A percentile compares a stretch with the other conserved stretches of the same genome.
phyloP scores from a whole-genome alignment of 805 yeast genomes.

The Brettanomyces custersianus region DNA sequence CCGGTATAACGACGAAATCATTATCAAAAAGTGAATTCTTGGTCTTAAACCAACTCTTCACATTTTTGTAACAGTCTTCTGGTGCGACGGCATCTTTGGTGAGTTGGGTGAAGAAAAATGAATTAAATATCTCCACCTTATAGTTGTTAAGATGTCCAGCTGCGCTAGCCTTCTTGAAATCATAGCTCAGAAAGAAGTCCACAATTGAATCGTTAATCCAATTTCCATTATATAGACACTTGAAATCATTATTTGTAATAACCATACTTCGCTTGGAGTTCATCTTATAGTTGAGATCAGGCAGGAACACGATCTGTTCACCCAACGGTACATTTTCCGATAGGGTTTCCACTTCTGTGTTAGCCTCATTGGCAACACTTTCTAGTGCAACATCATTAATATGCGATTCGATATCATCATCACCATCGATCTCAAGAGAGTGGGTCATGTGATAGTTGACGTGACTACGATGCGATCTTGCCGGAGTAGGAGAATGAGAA shows the following conservation, averaged over 20 bases:
- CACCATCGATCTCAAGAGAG: background rate
- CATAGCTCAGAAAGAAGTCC: conserved; percentile 70
- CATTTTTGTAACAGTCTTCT: conserved; percentile 45
- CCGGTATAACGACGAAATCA: conserved; percentile 65
- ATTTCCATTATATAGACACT: conserved; percentile 67
- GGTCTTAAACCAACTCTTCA: conserved; percentile 71
- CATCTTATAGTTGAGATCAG: conserved; percentile 40
- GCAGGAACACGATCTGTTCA: conserved; percentile 23
- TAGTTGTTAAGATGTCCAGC: conserved; percentile 22
- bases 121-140: conserved; percentile 53
- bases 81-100: conserved; percentile 17
- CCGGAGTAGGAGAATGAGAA: background rate
- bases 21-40: conserved; percentile 46
- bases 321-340: conserved; percentile 23
- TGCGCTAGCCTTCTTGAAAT: conserved; percentile 28
- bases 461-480: conserved; percentile 4
- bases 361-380: conserved; percentile 27
- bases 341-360: conserved; percentile 8
- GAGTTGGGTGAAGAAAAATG: conserved; percentile 73
- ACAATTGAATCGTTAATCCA: conserved; percentile 88
- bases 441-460: conserved; percentile 4
- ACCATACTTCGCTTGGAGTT: conserved; percentile 44
- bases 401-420: conserved; percentile 5
- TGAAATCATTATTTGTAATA: conserved; percentile 63
- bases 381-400: conserved; percentile 26